Evolutionary conservation across 768 basidiomycete species (phyloP).

Genomic region (Trametes cinnabarina): DNA sequence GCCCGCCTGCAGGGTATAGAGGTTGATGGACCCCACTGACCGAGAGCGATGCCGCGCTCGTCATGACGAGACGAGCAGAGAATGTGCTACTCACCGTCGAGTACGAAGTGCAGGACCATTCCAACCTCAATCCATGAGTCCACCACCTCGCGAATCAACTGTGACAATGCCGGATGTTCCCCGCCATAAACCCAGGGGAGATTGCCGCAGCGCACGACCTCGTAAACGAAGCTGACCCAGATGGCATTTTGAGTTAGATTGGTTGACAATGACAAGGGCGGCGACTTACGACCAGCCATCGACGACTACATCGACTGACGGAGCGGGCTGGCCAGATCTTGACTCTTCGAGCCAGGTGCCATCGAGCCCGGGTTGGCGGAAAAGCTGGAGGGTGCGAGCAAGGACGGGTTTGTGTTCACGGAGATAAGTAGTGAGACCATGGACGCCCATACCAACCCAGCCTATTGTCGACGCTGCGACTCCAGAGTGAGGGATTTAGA

Average conservation of each 20-base stretch:
- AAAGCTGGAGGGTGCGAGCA: constrained; percentile 37
- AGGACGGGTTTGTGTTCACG: constrained; percentile 44
- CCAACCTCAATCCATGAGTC: constrained; percentile 69
- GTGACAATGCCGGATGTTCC: constrained; percentile 60
- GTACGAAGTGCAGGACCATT: constrained; percentile 68
- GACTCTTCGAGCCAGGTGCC: not conserved
- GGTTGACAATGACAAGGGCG: not conserved
- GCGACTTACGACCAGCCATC: constrained; percentile 85
- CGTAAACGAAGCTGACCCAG: constrained; percentile 67
- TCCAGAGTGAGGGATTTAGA: not conserved
- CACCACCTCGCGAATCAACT: constrained; percentile 50
- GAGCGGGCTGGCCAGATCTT: not conserved
- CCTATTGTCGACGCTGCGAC: not conserved
- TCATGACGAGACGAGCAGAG: not conserved
- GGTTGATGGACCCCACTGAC: too few species aligned
- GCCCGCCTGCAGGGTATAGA: too few species aligned
- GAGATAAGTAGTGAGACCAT: constrained; percentile 51
- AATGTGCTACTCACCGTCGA: constrained; percentile 60
- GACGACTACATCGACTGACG: constrained; percentile 55
- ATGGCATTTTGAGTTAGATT: constrained; percentile 13
- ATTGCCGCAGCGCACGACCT: constrained; percentile 54
- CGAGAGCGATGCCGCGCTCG: too few species aligned
- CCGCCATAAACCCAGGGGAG: constrained; percentile 88
- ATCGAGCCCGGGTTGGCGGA: not conserved
- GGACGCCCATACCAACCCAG: constrained; percentile 43